Percentiles rank a stretch among this genome's conserved stretches.
These are phyloP conservation scores for Schizochytrium sp. DNA, from an alignment of 108 stramenopile genomes.

Conservation along the genomic window DNA sequence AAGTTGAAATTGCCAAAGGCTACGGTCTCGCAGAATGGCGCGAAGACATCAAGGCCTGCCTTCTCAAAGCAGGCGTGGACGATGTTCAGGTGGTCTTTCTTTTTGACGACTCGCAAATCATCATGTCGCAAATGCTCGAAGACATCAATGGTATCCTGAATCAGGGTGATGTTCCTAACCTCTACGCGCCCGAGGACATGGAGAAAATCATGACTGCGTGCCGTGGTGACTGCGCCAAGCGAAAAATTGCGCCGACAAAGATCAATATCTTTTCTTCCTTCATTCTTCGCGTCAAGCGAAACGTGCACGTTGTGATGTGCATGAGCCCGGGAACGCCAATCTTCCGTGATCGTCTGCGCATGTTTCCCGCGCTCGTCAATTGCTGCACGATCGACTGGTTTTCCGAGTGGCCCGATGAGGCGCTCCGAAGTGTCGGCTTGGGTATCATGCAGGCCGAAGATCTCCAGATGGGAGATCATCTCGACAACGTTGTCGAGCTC, in stretches of 20 bases:
- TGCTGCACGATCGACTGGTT: conserved; percentile 63
- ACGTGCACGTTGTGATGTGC: conserved; percentile 56
- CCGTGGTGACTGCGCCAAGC: conserved; percentile 45
- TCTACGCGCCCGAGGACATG: conserved; percentile 55
- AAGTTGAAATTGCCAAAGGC: conserved; percentile 59
- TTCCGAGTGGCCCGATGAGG: conserved; percentile 61
- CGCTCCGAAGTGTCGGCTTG: conserved; percentile 48
- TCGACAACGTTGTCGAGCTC: conserved; percentile 45
- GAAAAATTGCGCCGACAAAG: conserved; percentile 50
- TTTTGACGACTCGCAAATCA: conserved; percentile 58
- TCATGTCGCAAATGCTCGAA: conserved; percentile 53
- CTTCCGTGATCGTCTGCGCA: conserved; percentile 53
- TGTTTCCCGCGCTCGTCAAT: conserved; percentile 49
- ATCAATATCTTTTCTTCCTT: conserved; percentile 59
- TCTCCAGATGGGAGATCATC: conserved; percentile 32
- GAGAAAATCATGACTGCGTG: conserved; percentile 41
- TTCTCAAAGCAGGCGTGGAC: conserved; percentile 49
- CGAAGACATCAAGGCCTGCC: conserved; percentile 44
- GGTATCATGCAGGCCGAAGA: conserved; percentile 34
- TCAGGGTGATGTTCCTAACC: conserved; percentile 46
- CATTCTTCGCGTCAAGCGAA: conserved; percentile 41
- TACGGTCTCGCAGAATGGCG: conserved; percentile 56
- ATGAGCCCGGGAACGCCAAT: conserved; percentile 56
- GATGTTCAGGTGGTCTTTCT: conserved; percentile 51
- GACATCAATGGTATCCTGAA: conserved; percentile 64